Base-by-base conservation (phyloP, 257 asterid genomes). In the Nicotiana tabacum region DNA sequence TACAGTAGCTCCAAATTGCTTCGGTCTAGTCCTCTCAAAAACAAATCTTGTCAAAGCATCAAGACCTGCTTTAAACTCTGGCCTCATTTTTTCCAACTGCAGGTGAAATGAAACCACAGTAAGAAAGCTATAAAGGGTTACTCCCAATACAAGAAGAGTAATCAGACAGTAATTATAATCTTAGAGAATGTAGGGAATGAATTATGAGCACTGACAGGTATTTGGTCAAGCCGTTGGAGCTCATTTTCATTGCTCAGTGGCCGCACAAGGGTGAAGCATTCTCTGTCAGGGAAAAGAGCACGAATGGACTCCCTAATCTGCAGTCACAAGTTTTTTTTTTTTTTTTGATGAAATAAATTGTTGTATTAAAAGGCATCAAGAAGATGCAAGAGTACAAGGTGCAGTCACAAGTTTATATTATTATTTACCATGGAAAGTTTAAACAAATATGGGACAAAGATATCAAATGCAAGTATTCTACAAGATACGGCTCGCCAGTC, bases 271-370 rank as follows among this genome's bases (percentile, higher is more conserved):
- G 99, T 84, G 88, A 85, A 96, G 89, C 99, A 96, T 84, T 96
- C 99, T 85, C 99, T 90, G 87, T 96, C 97, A 21, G 99, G 99
- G 86, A 96, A 96, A 86, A 96, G 97, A 85, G 99, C 99, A 85
- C 97, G 97, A 86, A 96, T 94, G 84, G 98, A 96, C 87, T 96
- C 99, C 56, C 98, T 95, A 66, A 96, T 96, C 99, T 96, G 83
- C 83, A 67, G 65, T 66, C 61, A 81, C 62, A 82, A 43, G 53
- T 68, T 27, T 76, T 24, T 24, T 0, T 24, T 24, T 24, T 24
- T 0, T 24, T 24, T 24, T 24, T 24, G 27, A 24, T 24, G 27
- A 24, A 24, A 24, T 24, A 24, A 24, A 24, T 24, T 24, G 27
- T 24, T 24, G 27, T 24, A 24, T 24, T 24, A 24, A 24, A 24